Evolutionary conservation across 106 monocot genomes (phyloP).

Genomic region (Dendrobium nobile): DNA sequence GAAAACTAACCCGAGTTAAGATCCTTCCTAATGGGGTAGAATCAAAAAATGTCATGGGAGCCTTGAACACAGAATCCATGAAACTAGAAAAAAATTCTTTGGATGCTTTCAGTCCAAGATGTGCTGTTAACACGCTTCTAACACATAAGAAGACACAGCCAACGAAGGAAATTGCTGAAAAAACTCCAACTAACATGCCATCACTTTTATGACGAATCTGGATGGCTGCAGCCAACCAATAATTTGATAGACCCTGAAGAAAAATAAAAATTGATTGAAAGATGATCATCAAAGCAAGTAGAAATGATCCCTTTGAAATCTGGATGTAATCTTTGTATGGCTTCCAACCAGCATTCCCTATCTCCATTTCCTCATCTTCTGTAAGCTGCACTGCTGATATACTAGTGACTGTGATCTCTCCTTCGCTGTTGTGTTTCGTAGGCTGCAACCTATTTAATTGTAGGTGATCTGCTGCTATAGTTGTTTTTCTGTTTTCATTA

Average conservation of each 20-base stretch:
- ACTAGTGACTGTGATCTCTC: conserved; percentile 22
- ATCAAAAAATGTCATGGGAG: conserved; percentile 78
- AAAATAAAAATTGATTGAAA: conserved; percentile 38
- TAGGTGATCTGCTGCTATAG: not conserved
- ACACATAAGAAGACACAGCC: conserved; percentile 46
- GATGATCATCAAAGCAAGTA: conserved; percentile 22
- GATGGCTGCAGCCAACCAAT: conserved; percentile 63
- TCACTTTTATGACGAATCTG: conserved; percentile 23
- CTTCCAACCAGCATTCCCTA: conserved; percentile 57
- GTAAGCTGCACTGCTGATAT: conserved; percentile 34
- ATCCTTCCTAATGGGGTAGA: conserved; percentile 77
- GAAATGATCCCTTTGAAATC: conserved; percentile 33
- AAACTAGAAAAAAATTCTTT: conserved; percentile 45
- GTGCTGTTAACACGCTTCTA: conserved; percentile 45
- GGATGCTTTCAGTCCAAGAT: conserved; percentile 66
- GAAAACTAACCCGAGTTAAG: conserved; percentile 46
- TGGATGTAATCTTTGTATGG: conserved; percentile 54
- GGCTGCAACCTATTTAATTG: not conserved
- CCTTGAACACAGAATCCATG: conserved; percentile 71
- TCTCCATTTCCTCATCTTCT: conserved; percentile 68
- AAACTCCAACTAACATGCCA: conserved; percentile 47
- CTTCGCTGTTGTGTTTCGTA: conserved; percentile 29
- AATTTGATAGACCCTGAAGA: conserved; percentile 57
- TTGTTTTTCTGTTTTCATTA: not conserved
- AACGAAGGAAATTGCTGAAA: conserved; percentile 32